Evolutionary conservation across 306 rosid genomes (phyloP).

Genomic region (Cyclanthera cordifolia): DNA sequence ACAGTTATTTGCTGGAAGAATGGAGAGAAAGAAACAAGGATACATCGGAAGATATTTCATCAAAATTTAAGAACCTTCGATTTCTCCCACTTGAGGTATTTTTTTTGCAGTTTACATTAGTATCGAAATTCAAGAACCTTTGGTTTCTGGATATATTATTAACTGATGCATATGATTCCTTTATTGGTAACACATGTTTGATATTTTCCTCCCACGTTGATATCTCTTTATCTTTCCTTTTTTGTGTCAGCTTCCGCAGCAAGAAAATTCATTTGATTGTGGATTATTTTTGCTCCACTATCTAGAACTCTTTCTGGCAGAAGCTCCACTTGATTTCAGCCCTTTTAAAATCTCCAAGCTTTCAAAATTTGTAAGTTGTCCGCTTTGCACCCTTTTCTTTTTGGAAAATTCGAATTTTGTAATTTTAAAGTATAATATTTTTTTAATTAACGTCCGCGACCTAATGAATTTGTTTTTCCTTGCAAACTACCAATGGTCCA

Average conservation of each 20-base stretch:
- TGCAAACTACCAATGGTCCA: neutral
- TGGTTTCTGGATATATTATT: neutral
- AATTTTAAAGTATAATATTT: neutral
- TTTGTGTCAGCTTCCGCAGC: constrained; percentile 74
- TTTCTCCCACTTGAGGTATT: constrained; percentile 76
- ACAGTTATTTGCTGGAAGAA: constrained; percentile 85
- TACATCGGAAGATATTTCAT: constrained; percentile 42
- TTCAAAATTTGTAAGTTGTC: constrained; percentile 66
- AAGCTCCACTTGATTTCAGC: constrained; percentile 69
- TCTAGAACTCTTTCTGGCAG: constrained; percentile 71
- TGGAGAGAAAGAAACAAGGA: constrained; percentile 81
- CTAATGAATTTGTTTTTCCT: neutral
- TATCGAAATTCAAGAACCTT: neutral
- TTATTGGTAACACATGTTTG: neutral
- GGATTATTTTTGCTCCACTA: constrained; percentile 93
- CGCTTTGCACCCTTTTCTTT: constrained; percentile 11
- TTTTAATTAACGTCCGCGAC: neutral
- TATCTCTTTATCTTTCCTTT: neutral
- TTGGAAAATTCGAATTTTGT: neutral
- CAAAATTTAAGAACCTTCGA: constrained; percentile 57
- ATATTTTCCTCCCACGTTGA: neutral
- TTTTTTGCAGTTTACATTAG: neutral
- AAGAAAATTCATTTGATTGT: constrained; percentile 83
- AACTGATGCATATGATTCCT: neutral
- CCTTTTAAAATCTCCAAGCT: constrained; percentile 57